Percentiles rank a stretch among this genome's conserved stretches.
These are phyloP conservation scores for Clausena lansium DNA, from an alignment of 345 rosid genomes.

Conservation along the genomic window DNA sequence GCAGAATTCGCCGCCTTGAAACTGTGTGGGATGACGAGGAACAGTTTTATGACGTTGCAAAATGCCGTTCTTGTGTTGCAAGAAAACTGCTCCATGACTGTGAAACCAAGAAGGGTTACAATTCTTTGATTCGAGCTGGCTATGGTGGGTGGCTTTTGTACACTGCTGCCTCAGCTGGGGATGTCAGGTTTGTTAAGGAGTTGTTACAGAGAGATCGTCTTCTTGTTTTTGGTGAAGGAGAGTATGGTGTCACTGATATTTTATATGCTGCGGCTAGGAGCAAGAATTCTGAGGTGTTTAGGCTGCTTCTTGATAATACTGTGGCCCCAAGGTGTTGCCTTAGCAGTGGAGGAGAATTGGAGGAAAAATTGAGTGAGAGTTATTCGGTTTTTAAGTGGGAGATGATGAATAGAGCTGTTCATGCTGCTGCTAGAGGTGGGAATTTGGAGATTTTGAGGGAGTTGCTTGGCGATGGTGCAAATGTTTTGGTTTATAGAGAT, in stretches of 20 bases:
- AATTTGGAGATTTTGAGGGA: constrained; percentile 65
- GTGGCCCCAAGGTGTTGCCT: constrained; percentile 33
- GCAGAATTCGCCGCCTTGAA: constrained; percentile 95
- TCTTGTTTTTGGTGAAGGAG: constrained; percentile 96
- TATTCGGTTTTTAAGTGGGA: constrained; percentile 51
- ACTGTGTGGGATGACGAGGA: constrained; percentile 93
- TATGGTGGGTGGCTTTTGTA: constrained; percentile 97
- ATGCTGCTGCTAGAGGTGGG: constrained; percentile 89
- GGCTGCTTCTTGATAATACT: constrained; percentile 50
- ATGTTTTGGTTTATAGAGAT: constrained; percentile 51
- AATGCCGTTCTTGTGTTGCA: constrained; percentile 73
- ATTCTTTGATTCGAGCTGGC: constrained; percentile 78
- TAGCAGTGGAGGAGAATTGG: constrained; percentile 33
- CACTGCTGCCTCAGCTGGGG: constrained; percentile 96
- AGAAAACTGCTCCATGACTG: constrained; percentile 55
- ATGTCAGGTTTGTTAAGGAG: constrained; percentile 59
- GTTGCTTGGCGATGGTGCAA: constrained; percentile 34
- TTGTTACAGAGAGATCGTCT: constrained; percentile 73
- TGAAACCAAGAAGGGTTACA: constrained; percentile 50
- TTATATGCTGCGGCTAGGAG: constrained; percentile 84
- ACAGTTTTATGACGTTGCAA: constrained; percentile 53
- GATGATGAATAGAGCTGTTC: constrained; percentile 82
- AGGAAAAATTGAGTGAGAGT: constrained; percentile 33
- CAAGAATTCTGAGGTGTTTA: constrained; percentile 60
- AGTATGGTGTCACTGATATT: constrained; percentile 86